Percentiles rank a stretch among this genome's conserved stretches.
Conservation (phyloP, 768 basidiomycete species). For the Phylloporus sp. region DNA sequence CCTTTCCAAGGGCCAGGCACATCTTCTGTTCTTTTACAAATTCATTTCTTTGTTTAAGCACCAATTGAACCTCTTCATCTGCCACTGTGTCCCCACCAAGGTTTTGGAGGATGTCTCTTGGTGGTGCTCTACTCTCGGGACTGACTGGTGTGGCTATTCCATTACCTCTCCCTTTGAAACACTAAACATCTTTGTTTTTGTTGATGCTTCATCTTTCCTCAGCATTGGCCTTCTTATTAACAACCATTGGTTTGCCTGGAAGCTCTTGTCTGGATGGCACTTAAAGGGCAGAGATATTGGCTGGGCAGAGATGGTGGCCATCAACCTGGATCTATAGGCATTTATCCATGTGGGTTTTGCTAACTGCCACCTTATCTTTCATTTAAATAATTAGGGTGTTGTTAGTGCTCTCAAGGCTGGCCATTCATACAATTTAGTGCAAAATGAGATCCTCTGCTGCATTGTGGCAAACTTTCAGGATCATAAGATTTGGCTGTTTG, state of each 20-base stretch:
- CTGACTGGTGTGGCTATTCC: background rate
- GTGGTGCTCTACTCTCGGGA: background rate
- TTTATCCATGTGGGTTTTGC: conserved; percentile 10
- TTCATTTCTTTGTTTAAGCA: background rate
- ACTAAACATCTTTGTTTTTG: background rate
- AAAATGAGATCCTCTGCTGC: conserved; percentile 1
- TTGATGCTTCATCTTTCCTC: background rate
- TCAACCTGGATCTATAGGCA: background rate
- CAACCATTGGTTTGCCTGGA: conserved; percentile 38
- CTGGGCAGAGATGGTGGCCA: background rate
- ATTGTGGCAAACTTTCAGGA: background rate
- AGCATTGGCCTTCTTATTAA: conserved; percentile 31
- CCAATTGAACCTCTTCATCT: background rate
- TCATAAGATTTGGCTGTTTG: background rate
- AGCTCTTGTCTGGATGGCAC: conserved; percentile 8
- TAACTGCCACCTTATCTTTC: conserved; percentile 26
- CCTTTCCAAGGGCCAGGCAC: background rate
- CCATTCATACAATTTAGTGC: background rate
- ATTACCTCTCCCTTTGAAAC: background rate
- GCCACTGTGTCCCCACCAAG: background rate
- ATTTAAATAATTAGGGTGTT: conserved; percentile 40
- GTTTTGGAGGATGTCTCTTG: fast-evolving
- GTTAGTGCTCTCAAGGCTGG: conserved; percentile 15
- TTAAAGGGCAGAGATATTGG: background rate
- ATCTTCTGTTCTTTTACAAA: background rate